These are phyloP conservation scores for Porcisia deanei DNA, from an alignment of 208 protist species.

Conservation along the genomic window DNA sequence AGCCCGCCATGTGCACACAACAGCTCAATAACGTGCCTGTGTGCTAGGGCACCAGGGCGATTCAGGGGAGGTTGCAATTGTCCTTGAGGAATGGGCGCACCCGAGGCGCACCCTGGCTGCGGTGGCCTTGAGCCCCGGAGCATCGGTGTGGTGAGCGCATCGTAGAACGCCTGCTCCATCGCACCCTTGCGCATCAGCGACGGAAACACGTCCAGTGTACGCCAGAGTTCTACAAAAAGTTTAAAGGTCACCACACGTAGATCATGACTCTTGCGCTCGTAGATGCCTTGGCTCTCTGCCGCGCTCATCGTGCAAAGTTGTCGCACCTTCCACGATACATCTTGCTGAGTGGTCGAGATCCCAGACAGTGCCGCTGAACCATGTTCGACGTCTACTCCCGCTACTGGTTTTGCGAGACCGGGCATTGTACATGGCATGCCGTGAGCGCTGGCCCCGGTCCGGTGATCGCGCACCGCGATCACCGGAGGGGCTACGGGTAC, in stretches of 20 bases:
- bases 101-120: neutral
- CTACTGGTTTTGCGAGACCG: neutral
- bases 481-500: neutral
- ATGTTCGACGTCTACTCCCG: neutral
- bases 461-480: neutral
- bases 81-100: neutral
- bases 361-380: neutral
- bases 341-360: slow-evolving; percentile 26
- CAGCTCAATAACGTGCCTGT: slow-evolving; percentile 4
- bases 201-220: slow-evolving; percentile 69
- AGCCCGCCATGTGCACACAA: slow-evolving; percentile 37
- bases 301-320: slow-evolving; percentile 34
- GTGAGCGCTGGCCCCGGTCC: neutral
- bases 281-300: slow-evolving; percentile 26
- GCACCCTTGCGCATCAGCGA: slow-evolving; percentile 43
- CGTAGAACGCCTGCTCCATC: slow-evolving; percentile 53
- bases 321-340: slow-evolving; percentile 39
- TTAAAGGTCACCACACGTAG: slow-evolving; percentile 39
- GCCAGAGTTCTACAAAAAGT: slow-evolving; percentile 54
- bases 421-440: neutral
- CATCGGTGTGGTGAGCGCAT: slow-evolving; percentile 50
- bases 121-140: slow-evolving; percentile 24
- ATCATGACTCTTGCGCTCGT: slow-evolving; percentile 18
- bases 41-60: neutral
- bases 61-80: neutral